A percentile compares a stretch with the other conserved stretches of the same genome.
Conservation (phyloP, 805 yeast species). For the Ogataea ganodermae region DNA sequence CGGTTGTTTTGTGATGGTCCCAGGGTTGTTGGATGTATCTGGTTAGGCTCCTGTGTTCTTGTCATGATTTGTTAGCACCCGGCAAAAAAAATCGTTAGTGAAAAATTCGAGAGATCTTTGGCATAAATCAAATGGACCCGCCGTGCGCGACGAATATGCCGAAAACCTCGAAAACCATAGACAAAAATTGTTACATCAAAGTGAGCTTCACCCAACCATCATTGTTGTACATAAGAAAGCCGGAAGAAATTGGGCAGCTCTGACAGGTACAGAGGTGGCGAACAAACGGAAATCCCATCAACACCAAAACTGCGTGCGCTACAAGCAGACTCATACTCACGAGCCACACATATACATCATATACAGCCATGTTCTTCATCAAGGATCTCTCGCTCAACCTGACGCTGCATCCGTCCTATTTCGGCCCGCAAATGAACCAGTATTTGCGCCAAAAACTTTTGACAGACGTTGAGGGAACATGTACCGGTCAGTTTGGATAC, state of each 20-base stretch:
- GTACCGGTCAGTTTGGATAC: conserved; percentile 98
- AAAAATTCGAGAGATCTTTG: conserved; percentile 3
- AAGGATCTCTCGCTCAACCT: conserved; percentile 90
- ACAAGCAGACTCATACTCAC: too few species aligned
- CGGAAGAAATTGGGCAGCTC: background rate
- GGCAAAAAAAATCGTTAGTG: background rate
- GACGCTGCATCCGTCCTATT: conserved; percentile 95
- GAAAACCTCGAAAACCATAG: background rate
- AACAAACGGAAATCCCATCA: background rate
- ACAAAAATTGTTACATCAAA: background rate
- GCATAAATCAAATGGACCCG: background rate
- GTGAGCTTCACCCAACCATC: too few species aligned
- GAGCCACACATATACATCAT: background rate
- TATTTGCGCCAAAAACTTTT: conserved; percentile 84
- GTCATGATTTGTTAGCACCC: background rate
- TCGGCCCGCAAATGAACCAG: conserved; percentile 97
- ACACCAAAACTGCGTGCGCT: too few species aligned
- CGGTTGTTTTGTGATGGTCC: background rate
- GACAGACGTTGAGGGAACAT: conserved; percentile 97
- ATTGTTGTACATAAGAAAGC: background rate
- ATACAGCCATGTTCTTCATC: conserved; percentile 37
- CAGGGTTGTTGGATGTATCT: background rate
- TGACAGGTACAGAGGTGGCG: conserved; percentile 4
- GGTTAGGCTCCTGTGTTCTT: background rate
- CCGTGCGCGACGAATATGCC: background rate